phyloP scores from a whole-genome alignment of 1,284 basidiomycete genomes.

The Ustilago hordei region DNA sequence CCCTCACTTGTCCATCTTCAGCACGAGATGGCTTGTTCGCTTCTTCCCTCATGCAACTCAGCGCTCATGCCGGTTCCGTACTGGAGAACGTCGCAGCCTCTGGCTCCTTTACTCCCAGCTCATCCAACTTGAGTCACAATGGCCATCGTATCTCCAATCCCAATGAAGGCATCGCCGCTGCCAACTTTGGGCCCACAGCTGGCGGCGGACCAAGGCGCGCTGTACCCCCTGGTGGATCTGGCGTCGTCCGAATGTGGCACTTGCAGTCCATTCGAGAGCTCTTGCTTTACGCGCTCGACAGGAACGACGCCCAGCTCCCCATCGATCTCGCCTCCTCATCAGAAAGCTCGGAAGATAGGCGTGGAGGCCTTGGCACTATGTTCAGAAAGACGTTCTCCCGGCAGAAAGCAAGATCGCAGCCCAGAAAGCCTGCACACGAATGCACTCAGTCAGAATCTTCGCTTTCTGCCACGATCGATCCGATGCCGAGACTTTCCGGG shows the following conservation, averaged over 20 bases:
- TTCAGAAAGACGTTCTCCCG: constrained; percentile 46
- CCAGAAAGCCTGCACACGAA: not conserved
- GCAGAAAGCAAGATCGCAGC: constrained; percentile 9
- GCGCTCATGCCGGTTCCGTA: constrained; percentile 44
- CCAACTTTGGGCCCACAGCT: constrained; percentile 48
- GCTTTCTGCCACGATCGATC: constrained; percentile 16
- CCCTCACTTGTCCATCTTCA: constrained; percentile 41
- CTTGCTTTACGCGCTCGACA: constrained; percentile 51
- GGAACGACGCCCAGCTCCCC: constrained; percentile 34
- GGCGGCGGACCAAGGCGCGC: constrained; percentile 50
- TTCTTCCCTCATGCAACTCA: constrained; percentile 41
- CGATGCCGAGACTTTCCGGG: not conserved
- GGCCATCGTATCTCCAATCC: constrained; percentile 12
- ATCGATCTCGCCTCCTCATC: constrained; percentile 35
- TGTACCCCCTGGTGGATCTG: constrained; percentile 48
- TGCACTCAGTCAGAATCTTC: constrained; percentile 9
- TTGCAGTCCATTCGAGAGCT: constrained; percentile 53
- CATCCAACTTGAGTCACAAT: constrained; percentile 24
- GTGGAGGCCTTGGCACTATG: constrained; percentile 33
- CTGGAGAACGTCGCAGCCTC: constrained; percentile 42
- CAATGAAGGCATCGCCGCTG: constrained; percentile 36
- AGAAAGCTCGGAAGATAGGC: constrained; percentile 1
- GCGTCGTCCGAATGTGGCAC: constrained; percentile 59
- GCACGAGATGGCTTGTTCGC: constrained; percentile 22
- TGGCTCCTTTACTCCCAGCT: constrained; percentile 9